Evolutionary conservation across 805 yeast genomes (phyloP).

Genomic region (Candida golubevii): DNA sequence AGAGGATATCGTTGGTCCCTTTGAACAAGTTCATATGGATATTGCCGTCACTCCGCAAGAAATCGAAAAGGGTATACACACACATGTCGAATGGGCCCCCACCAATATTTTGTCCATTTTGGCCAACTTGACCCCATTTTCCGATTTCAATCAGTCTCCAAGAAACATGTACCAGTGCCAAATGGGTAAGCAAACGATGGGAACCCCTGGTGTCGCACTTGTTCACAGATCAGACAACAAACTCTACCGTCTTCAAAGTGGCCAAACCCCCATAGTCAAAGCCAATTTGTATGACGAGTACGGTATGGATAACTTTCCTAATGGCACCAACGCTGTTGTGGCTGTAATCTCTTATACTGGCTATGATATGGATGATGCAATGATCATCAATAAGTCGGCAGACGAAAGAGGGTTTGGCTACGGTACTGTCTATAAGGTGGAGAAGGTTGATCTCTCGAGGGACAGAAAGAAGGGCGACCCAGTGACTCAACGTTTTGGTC

Average conservation of each 20-base stretch:
- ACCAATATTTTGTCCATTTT: constrained; percentile 90
- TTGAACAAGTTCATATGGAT: constrained; percentile 96
- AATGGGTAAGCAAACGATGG: constrained; percentile 99
- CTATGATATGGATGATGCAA: constrained; percentile 99
- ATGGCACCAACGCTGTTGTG: constrained; percentile 96
- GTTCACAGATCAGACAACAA: constrained; percentile 92
- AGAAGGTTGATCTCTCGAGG: constrained; percentile 76
- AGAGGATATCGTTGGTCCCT: constrained; percentile 90
- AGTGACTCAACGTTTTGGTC: constrained; percentile 88
- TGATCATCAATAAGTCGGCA: constrained; percentile 96
- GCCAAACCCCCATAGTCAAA: constrained; percentile 96
- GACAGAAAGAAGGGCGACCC: constrained; percentile 91
- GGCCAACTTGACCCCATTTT: constrained; percentile 96
- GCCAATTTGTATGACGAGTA: constrained; percentile 91
- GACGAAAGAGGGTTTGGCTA: constrained; percentile 98
- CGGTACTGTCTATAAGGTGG: constrained; percentile 94
- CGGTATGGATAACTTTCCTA: constrained; percentile 98
- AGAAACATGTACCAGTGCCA: constrained; percentile 99
- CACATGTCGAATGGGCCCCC: constrained; percentile 93
- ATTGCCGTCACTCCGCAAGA: constrained; percentile 93
- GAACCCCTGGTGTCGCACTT: constrained; percentile 97
- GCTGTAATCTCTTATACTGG: constrained; percentile 99
- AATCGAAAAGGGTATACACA: constrained; percentile 72
- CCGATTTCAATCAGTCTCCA: constrained; percentile 98
- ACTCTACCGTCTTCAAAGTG: constrained; percentile 85